Evolutionary conservation across 495 filamentous ascomycete species (phyloP).

Genomic region (Tricharina praecox): DNA sequence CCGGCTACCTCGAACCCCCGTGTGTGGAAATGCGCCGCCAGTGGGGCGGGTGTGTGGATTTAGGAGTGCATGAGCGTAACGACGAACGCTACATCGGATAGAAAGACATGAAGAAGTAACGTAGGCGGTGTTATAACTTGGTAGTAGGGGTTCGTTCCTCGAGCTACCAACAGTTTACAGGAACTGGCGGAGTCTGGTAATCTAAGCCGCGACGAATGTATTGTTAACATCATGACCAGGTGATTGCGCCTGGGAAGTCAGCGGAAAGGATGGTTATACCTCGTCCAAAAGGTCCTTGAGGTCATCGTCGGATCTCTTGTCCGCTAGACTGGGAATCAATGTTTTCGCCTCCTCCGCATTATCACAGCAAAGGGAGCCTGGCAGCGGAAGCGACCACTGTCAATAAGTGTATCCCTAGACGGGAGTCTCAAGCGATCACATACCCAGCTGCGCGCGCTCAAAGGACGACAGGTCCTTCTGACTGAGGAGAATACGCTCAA

Average conservation of each 20-base stretch:
- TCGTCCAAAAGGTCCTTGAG: slow-evolving; percentile 77
- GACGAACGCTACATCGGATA: too few relatives aligned
- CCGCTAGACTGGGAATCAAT: slow-evolving; percentile 71
- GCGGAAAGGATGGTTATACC: slow-evolving; percentile 32
- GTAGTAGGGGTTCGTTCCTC: too few relatives aligned
- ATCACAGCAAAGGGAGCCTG: slow-evolving; percentile 82
- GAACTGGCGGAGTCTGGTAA: slow-evolving; percentile 26
- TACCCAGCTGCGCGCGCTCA: slow-evolving; percentile 84
- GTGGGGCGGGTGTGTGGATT: too few relatives aligned
- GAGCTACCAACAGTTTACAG: too few relatives aligned
- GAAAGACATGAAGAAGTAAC: too few relatives aligned
- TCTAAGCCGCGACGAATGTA: slow-evolving; percentile 8
- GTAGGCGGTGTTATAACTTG: too few relatives aligned
- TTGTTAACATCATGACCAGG: slow-evolving; percentile 18
- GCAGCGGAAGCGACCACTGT: too few relatives aligned
- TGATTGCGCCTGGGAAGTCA: slow-evolving; percentile 2
- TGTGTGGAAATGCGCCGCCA: too few relatives aligned
- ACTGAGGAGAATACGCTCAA: slow-evolving; percentile 62
- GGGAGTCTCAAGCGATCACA: too few relatives aligned
- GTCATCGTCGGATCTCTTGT: slow-evolving; percentile 77
- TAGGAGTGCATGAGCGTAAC: too few relatives aligned
- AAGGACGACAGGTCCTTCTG: slow-evolving; percentile 72
- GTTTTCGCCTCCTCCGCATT: slow-evolving; percentile 90
- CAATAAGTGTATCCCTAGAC: too few relatives aligned
- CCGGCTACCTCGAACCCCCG: too few relatives aligned